These are phyloP conservation scores for Trichoderma sp. DNA, from an alignment of 2,329 filamentous ascomycete genomes.

Conservation along the genomic window DNA sequence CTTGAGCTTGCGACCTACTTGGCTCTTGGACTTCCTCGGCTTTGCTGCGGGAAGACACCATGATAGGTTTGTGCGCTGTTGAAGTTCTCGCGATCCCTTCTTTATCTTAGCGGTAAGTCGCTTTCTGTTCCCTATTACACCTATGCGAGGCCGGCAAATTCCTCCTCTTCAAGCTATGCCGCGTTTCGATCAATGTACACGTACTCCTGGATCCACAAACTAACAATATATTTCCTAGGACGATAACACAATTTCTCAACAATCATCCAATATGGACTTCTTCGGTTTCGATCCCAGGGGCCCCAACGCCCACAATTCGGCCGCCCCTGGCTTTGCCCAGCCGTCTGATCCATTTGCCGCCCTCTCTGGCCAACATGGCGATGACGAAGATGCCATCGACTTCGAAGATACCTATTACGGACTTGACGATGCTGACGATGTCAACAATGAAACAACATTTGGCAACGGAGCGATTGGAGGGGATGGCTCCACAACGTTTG, in stretches of 20 bases:
- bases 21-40: conserved; percentile 31
- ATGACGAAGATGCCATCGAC: conserved; percentile 62
- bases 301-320: conserved; percentile 59
- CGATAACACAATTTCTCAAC: conserved; percentile 26
- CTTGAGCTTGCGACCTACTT: conserved; percentile 27
- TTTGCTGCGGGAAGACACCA: conserved; percentile 40
- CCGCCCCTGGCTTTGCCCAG: conserved; percentile 80
- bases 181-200: neutral
- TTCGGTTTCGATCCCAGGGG: conserved; percentile 77
- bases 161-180: too few relatives aligned
- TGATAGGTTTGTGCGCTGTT: conserved; percentile 45
- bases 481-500: conserved; percentile 7
- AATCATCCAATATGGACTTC: conserved; percentile 70
- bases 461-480: conserved; percentile 46
- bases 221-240: conserved; percentile 32
- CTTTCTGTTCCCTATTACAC: neutral
- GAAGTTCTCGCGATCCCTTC: conserved; percentile 36
- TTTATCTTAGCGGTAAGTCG: conserved; percentile 45
- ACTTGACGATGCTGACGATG: conserved; percentile 88
- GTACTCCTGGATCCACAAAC: neutral
- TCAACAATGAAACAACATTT: conserved; percentile 96
- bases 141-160: neutral
- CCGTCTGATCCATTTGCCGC: conserved; percentile 84
- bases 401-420: conserved; percentile 99
- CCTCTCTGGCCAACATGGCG: conserved; percentile 66